Evolutionary conservation across 306 rosid genomes (phyloP).

Genomic region (Phaseolus lunatus): DNA sequence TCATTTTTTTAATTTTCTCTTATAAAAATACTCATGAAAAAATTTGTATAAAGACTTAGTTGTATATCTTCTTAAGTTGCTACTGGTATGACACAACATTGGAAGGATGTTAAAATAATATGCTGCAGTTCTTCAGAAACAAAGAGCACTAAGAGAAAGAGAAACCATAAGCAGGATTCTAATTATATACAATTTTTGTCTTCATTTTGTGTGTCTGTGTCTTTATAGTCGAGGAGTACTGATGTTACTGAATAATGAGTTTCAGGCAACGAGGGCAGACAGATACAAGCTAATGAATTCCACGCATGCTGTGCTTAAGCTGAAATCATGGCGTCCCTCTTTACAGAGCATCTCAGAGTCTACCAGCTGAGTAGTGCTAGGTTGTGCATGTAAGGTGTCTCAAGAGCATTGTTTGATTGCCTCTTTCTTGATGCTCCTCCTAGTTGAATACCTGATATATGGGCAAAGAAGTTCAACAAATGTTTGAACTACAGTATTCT

Average conservation of each 20-base stretch:
- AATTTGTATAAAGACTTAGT: background rate
- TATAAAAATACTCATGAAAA: too few species aligned
- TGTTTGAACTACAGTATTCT: conserved; percentile 41
- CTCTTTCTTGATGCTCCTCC: conserved; percentile 46
- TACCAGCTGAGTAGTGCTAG: conserved; percentile 47
- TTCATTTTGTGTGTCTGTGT: background rate
- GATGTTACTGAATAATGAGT: conserved; percentile 35
- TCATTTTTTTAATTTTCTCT: too few species aligned
- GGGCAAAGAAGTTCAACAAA: conserved; percentile 44
- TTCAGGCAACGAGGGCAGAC: conserved; percentile 70
- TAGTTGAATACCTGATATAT: conserved; percentile 39
- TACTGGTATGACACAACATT: conserved; percentile 1
- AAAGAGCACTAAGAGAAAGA: background rate
- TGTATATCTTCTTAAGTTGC: background rate
- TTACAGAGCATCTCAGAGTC: conserved; percentile 91
- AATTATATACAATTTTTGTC: background rate
- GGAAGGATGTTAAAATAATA: background rate
- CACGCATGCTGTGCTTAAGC: conserved; percentile 48
- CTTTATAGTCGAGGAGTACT: conserved; percentile 36
- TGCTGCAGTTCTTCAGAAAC: background rate
- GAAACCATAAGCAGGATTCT: background rate
- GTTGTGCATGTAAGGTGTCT: conserved; percentile 34
- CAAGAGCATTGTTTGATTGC: conserved; percentile 43
- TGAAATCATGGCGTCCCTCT: conserved; percentile 89
- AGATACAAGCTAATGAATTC: conserved; percentile 57